Conservation (phyloP, 2,329 filamentous ascomycete genomes). For the Tolypocladium cylindrosporum region DNA sequence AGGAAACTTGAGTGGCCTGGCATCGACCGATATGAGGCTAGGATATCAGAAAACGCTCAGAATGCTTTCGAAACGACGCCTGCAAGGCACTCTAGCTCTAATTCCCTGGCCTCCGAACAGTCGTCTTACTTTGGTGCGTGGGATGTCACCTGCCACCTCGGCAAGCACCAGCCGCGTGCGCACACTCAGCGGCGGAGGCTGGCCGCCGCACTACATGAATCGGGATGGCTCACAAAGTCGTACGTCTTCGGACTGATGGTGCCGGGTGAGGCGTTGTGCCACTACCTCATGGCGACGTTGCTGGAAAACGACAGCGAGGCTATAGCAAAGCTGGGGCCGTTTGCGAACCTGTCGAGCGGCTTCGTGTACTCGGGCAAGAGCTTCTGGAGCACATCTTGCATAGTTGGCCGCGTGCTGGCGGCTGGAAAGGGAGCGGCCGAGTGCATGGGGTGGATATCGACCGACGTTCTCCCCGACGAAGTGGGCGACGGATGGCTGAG, state of each 20-base stretch:
- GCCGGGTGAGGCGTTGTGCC: constrained; percentile 51
- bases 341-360: constrained; percentile 53
- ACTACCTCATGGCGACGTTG: constrained; percentile 56
- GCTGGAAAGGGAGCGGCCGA: constrained; percentile 52
- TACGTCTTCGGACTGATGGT: constrained; percentile 57
- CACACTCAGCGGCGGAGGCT: constrained; percentile 41
- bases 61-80: constrained; percentile 24
- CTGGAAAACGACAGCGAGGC: constrained; percentile 55
- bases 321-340: constrained; percentile 45
- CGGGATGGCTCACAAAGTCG: constrained; percentile 59
- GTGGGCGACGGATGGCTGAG: constrained; percentile 48
- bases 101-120: constrained; percentile 22
- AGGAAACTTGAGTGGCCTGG: constrained; percentile 53
- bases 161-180: constrained; percentile 16
- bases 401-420: constrained; percentile 55
- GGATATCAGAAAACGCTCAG: constrained; percentile 37
- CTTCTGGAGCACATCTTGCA: constrained; percentile 59
- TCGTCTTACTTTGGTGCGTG: constrained; percentile 38
- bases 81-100: constrained; percentile 24
- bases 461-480: constrained; percentile 43
- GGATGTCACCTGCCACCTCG: constrained; percentile 23
- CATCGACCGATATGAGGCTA: constrained; percentile 39
- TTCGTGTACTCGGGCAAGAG: constrained; percentile 55
- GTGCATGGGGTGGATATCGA: constrained; percentile 61
- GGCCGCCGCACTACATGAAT: constrained; percentile 45